Conservation (phyloP, 225 moss, liverwort and hornwort species). For the Antitrichia curtipendula region DNA sequence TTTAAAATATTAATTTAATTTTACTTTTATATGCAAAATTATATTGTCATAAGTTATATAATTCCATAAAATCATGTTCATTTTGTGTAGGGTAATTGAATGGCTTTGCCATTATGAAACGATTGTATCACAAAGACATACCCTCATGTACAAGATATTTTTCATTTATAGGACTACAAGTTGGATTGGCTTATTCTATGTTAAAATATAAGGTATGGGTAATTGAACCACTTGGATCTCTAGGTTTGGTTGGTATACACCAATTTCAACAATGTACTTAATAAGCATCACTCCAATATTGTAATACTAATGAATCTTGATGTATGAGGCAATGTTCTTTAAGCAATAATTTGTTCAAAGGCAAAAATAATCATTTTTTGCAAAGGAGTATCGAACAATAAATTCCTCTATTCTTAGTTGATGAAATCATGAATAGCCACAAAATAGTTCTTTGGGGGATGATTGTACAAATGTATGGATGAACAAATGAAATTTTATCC, state of each 20-base stretch:
- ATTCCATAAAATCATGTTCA: background rate
- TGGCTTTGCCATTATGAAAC: background rate
- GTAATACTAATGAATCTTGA: background rate
- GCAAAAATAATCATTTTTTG: too few relatives aligned
- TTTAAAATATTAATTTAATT: background rate
- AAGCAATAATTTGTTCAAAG: background rate
- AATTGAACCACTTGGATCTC: background rate
- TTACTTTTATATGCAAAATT: too few relatives aligned
- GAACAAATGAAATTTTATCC: background rate
- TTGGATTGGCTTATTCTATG: background rate
- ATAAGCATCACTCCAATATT: background rate
- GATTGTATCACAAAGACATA: background rate
- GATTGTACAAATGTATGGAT: background rate
- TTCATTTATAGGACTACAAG: background rate
- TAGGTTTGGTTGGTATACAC: background rate
- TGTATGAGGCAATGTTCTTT: too few relatives aligned
- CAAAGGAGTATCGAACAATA: background rate
- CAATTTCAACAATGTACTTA: accelerated
- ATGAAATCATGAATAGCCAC: background rate
- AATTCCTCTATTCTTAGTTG: background rate
- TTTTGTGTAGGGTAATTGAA: background rate
- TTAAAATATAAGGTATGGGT: background rate
- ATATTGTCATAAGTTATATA: too few relatives aligned
- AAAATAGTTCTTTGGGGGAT: too few relatives aligned
- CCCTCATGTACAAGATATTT: background rate